A percentile compares a stretch with the other conserved stretches of the same genome.
phyloP scores from a whole-genome alignment of 169 alveolate genomes.

The Cryptosporidium ubiquitum region DNA sequence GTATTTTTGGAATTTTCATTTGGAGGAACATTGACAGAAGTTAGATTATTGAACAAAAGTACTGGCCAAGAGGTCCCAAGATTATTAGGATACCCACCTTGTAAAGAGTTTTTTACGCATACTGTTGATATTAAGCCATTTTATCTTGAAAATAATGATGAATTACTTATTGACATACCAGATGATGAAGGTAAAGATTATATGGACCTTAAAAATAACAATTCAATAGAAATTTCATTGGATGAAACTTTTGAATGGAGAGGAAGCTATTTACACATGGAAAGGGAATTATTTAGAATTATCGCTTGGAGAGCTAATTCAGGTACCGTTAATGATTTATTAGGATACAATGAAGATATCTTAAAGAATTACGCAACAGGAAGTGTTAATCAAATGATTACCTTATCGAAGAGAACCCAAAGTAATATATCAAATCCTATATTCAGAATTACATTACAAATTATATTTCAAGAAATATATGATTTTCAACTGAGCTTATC shows the following conservation, averaged over 20 bases:
- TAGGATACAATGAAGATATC: conserved; percentile 57
- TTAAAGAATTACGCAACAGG: conserved; percentile 71
- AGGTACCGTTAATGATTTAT: conserved; percentile 58
- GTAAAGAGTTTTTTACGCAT: conserved; percentile 64
- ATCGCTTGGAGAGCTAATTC: conserved; percentile 69
- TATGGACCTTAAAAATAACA: conserved; percentile 16
- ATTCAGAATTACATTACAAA: conserved; percentile 52
- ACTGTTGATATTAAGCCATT: conserved; percentile 66
- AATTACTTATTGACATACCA: conserved; percentile 33
- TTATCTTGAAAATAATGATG: conserved; percentile 14
- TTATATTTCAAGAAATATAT: conserved; percentile 69
- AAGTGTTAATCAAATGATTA: conserved; percentile 66
- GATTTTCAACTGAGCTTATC: conserved; percentile 55
- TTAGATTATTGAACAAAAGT: conserved; percentile 23
- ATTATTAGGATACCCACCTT: conserved; percentile 62
- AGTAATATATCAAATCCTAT: conserved; percentile 33
- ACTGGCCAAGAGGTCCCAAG: conserved; percentile 55
- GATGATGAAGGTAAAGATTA: conserved; percentile 10
- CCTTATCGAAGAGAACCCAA: conserved; percentile 25
- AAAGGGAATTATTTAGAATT: conserved; percentile 60
- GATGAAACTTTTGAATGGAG: conserved; percentile 74
- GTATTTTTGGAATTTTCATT: conserved; percentile 56
- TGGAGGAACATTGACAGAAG: conserved; percentile 74
- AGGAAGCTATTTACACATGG: conserved; percentile 72
- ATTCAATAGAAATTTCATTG: conserved; percentile 54